Base-by-base conservation (phyloP, 2,329 filamentous ascomycete genomes). In the Dendrostoma leiphaemia region DNA sequence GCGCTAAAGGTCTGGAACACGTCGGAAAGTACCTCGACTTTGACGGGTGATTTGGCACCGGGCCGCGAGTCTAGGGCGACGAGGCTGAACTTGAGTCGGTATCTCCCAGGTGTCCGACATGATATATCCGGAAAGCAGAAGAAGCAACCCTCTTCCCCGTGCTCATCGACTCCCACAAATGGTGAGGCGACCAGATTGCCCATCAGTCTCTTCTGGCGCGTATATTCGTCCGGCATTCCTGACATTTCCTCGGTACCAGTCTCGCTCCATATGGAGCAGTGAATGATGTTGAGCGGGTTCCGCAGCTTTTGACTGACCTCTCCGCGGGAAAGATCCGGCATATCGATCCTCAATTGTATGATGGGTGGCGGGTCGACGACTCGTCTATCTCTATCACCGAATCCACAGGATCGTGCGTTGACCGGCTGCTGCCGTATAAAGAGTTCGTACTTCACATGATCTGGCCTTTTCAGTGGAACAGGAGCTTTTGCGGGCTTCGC, bases 341-440 rank as follows among this genome's bases (percentile, higher is more conserved):
- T 81, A 48, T 83, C 81, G 53, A 91, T 81, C 26, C 77, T 74
- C 44, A 93, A 80, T 65, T 93, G 85, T 21, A 94, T 81, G 64
- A 94, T 93, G 13, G 90, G 90, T 2, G 90, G 90, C 37, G 90
- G 90, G 65, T 94, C 90, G 59, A 94, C 89, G 15, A 91, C 89
- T 58, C 90, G 81, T 35, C 90, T 82, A 65, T 94, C 90, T 60
- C 89, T 80, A 69, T 93, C 90, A 57, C 90, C 90, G 67, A 91
- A 93, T 1, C 90, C 90, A 64, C 90, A 94, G 38, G 89, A 89
- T 61, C 90, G 80, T 50, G 90, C 90, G 1, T 89, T 89, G 17
- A 84, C 77, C 8, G 90, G 90, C 64, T 93, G 89, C 68, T 94
- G 90, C 47, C 90, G 85, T 58, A 93, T 83, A 41, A 69, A 74